Conservation (phyloP, 306 rosid genomes). For the Lablab purpureus region DNA sequence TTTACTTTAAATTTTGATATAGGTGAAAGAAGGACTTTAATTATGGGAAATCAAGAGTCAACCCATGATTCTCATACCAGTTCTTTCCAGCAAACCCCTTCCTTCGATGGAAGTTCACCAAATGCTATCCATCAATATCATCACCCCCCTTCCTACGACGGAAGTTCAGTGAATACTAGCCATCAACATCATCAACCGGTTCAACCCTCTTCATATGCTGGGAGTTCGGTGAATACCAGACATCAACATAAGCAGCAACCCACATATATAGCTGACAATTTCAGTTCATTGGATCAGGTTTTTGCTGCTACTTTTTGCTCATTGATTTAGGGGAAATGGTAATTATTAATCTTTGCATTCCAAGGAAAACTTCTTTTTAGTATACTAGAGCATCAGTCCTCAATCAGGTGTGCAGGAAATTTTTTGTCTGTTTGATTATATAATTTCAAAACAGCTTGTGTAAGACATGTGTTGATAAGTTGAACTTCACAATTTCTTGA, state of each 20-base stretch:
- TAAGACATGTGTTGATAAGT: conserved; percentile 23
- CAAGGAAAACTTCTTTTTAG: conserved; percentile 25
- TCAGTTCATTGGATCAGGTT: conserved; percentile 86
- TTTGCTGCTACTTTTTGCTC: conserved; percentile 25
- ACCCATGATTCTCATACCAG: conserved; percentile 44
- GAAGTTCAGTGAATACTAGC: conserved; percentile 48
- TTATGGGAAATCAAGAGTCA: conserved; percentile 70
- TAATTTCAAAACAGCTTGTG: background rate
- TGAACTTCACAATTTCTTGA: background rate
- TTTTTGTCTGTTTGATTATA: background rate
- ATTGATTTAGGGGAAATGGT: conserved; percentile 16
- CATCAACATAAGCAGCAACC: conserved; percentile 46
- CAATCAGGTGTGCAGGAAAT: background rate
- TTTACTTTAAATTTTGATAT: conserved; percentile 32
- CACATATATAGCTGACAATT: conserved; percentile 68
- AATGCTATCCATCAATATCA: conserved; percentile 28
- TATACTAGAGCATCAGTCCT: conserved; percentile 21
- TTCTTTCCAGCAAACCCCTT: background rate
- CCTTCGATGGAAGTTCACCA: conserved; percentile 49
- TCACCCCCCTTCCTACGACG: conserved; percentile 40
- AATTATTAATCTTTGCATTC: conserved; percentile 18
- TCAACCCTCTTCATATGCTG: conserved; percentile 27
- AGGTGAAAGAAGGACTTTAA: conserved; percentile 47
- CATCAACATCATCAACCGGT: conserved; percentile 2
- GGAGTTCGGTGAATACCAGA: conserved; percentile 29